phyloP scores from a whole-genome alignment of 768 basidiomycete species.

The Naganishia vaughanmartiniae region DNA sequence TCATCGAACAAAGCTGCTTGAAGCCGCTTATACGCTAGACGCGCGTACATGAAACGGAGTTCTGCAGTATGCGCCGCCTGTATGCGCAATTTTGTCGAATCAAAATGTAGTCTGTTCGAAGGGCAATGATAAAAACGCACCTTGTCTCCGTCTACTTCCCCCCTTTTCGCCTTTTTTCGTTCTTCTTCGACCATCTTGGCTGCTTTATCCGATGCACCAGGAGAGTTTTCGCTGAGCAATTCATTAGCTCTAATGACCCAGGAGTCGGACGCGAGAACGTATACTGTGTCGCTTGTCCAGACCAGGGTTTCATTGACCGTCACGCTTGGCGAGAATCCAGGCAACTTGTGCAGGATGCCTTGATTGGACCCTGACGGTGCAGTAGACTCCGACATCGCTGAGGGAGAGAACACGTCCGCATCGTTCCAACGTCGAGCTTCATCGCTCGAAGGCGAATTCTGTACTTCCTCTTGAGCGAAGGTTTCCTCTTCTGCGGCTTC shows the following conservation, averaged over 20 bases:
- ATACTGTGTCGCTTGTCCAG: constrained; percentile 41
- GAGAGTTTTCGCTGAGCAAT: constrained; percentile 36
- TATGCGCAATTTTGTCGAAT: background rate
- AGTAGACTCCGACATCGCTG: constrained; percentile 33
- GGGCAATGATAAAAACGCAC: constrained; percentile 25
- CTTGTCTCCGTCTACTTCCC: constrained; percentile 49
- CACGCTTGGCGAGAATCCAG: constrained; percentile 35
- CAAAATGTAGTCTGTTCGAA: background rate
- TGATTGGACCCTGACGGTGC: background rate
- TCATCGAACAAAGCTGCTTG: constrained; percentile 77
- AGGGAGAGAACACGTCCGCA: constrained; percentile 39
- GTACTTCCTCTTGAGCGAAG: background rate
- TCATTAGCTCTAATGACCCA: constrained; percentile 37
- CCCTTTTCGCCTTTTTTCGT: constrained; percentile 44
- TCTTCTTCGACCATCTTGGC: constrained; percentile 46
- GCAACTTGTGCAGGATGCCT: background rate
- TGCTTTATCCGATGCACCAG: constrained; percentile 38
- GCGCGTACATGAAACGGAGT: constrained; percentile 73
- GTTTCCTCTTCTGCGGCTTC: background rate
- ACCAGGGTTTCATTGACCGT: constrained; percentile 43
- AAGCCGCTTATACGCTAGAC: constrained; percentile 75
- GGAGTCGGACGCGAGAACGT: constrained; percentile 39
- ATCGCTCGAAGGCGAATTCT: background rate
- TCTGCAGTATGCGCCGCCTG: constrained; percentile 54
- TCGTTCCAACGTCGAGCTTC: constrained; percentile 50